Evolutionary conservation across 495 filamentous ascomycete species (phyloP).

Genomic region (Neurospora sp.): DNA sequence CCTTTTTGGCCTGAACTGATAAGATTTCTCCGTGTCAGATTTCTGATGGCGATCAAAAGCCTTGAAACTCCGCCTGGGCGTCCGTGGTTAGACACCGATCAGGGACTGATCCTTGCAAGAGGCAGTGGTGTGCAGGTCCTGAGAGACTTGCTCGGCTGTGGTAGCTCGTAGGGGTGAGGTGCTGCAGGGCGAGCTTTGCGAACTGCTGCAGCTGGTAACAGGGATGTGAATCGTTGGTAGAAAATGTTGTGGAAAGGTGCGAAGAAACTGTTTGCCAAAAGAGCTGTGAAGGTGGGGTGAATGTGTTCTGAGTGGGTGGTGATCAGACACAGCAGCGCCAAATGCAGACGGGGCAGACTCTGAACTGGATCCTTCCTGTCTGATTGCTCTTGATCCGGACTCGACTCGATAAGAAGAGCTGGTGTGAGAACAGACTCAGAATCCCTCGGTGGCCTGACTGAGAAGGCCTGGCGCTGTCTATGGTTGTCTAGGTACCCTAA

Average conservation of each 20-base stretch:
- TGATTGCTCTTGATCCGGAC: neutral
- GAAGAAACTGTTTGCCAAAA: neutral
- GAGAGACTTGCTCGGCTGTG: neutral
- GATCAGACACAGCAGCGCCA: neutral
- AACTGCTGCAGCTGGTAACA: neutral
- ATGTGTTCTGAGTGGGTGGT: neutral
- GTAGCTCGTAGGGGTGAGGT: neutral
- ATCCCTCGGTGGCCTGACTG: neutral
- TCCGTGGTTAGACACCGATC: conserved; percentile 5
- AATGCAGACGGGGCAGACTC: neutral
- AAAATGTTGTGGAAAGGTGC: neutral
- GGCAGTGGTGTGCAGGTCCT: neutral
- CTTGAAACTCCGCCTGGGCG: neutral
- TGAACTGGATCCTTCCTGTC: neutral
- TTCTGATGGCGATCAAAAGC: neutral
- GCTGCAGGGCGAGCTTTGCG: neutral
- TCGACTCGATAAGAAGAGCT: neutral
- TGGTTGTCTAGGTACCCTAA: neutral
- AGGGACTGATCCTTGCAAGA: conserved; percentile 9
- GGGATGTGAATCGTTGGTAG: neutral
- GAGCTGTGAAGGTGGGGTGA: neutral
- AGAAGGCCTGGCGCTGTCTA: neutral
- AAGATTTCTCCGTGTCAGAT: neutral
- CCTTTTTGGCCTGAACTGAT: neutral
- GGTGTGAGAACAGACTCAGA: neutral